Evolutionary conservation across 2,329 filamentous ascomycete species (phyloP), one percentile per base, ranked within the genome.

Genomic region (Ciborinia camelliae): DNA sequence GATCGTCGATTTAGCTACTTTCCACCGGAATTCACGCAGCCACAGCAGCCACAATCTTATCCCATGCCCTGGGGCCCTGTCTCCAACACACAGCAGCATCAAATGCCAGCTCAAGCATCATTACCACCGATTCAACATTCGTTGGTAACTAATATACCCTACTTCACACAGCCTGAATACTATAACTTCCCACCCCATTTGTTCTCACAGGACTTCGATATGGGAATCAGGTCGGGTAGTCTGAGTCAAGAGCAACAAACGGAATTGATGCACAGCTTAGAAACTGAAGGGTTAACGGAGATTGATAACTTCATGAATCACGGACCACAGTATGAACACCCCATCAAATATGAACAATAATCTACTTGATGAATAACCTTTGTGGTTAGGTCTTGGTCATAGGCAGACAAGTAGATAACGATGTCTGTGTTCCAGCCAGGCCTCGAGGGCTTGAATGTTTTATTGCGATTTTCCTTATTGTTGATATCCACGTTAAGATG

Each of bases 201-300:
- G 50, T 75, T 69, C 68, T 77, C 79, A 51, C 78, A 80, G 53
- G 76, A 78, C 64, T 78, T 77, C 37, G 74, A 78, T 66, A 75
- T 80, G 73, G 72, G 78, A 68, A 75, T 74, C 83, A 84, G 73
- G 66, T 86, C 86, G 71, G 91, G 87, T 69, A 90, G 83, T 66
- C 79, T 96, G 39, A 93, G 87, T 66, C 89, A 92, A 68, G 85
- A 91, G 72, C 91, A 96, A 76, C 91, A 95, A 76, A 78, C 88
- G 68, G 90, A 96, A 78, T 80, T 96, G 45, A 92, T 96, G 89
- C 86, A 88, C 63, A 87, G 87, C 57, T 82, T 96, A 41, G 90
- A 95, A 75, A 90, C 80, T 70, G 84, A 89, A 69, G 86, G 86
- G 0, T 78, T 87, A 73, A 79, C 79, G 32, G 86, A 88, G 59